Percentiles rank a stretch among this genome's conserved stretches.
Conservation (phyloP, 441 rosid genomes). For the Adansonia madagascariensis region DNA sequence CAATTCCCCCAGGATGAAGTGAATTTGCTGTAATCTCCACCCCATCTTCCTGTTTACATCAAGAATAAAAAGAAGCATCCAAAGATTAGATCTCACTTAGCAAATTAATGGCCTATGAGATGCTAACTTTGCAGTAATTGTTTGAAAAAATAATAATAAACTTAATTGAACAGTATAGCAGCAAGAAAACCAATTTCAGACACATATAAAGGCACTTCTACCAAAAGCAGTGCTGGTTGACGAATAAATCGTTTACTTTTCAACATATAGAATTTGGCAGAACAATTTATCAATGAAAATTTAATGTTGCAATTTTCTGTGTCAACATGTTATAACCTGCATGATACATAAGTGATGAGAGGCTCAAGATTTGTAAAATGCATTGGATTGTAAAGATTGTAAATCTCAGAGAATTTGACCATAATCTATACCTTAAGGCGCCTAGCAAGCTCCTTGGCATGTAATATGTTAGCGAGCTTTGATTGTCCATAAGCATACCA, state of each 20-base stretch:
- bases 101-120: neutral
- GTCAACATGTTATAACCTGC: too few relatives aligned
- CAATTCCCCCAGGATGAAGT: constrained; percentile 74
- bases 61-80: neutral
- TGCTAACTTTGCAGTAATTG: too few relatives aligned
- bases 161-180: too few relatives aligned
- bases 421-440: constrained; percentile 44
- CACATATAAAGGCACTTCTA: neutral
- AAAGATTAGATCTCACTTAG: neutral
- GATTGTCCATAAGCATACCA: constrained; percentile 62
- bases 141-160: too few relatives aligned
- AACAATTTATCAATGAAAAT: neutral
- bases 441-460: constrained; percentile 59
- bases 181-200: too few relatives aligned
- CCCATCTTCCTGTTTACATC: constrained; percentile 51
- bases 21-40: constrained; percentile 68
- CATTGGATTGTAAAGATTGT: neutral
- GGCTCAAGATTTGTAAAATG: neutral
- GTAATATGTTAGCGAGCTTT: constrained; percentile 66
- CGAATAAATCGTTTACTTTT: neutral
- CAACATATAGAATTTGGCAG: neutral
- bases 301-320: too few relatives aligned
- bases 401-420: neutral
- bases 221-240: neutral
- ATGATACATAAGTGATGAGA: neutral